Base-by-base conservation (phyloP, 164 flowering plant species). In the Amborella trichopoda region DNA sequence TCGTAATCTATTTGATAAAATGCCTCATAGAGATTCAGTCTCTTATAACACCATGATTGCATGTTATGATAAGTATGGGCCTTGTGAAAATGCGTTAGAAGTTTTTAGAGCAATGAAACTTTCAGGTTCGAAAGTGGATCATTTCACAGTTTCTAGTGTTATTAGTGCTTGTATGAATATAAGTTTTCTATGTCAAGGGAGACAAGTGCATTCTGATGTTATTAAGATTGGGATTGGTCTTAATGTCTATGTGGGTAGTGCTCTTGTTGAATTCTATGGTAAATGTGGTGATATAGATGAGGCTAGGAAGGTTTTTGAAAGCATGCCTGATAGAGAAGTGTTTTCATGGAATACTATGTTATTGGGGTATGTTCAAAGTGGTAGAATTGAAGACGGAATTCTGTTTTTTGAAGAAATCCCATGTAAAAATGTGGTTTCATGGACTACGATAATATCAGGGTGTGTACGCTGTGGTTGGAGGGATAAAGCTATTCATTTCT, bases 371-470 rank as follows among this genome's bases (percentile, higher is more conserved):
- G 59, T 66, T 19, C 62, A 58, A 16, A 30, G 50, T 43, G 44
- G 46, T 46, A 60, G 52, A 28, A 56, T 40, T 14, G 38, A 44
- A 24, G 70, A 69, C 5, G 74, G 60, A 17, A 44, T 72, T 3
- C 11, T 4, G 21, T 28, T 61, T 20, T 66, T 66, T 49, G 45
- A 59, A 24, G 59, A 51, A 5, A 69, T 69, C 72, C 61, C 64
- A 6, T 3, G 40, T 5, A 48, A 54, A 28, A 41, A 55, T 12
- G 28, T 63, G 4, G 48, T 65, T 37, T 63, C 81, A 1, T 78
- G 81, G 78, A 75, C 72, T 62, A 58, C 81, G 23, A 63, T 71
- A 5, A 75, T 78, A 40, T 45, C 67, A 18, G 80, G 84, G 33
- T 75, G 84, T 34, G 14, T 61, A 24, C 70, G 72, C 28, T 68